phyloP scores from a whole-genome alignment of 2,329 filamentous ascomycete species.

The Madurella fahalii region DNA sequence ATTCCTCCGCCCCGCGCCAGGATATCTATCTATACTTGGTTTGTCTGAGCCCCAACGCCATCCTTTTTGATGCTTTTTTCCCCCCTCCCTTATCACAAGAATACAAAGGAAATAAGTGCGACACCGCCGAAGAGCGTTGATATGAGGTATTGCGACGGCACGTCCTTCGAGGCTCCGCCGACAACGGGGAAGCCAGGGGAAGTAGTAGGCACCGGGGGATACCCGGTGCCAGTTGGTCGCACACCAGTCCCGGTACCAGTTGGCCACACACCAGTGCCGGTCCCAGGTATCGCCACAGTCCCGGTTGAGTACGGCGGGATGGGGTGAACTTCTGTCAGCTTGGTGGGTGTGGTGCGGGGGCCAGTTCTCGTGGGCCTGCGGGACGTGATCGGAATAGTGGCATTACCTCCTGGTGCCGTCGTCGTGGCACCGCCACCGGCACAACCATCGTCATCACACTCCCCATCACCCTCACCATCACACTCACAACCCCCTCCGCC shows the following conservation, averaged over 20 bases:
- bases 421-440: not conserved
- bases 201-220: not conserved
- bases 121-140: slow-evolving; percentile 11
- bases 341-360: slow-evolving; percentile 7
- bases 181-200: not conserved
- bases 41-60: not conserved
- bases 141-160: not conserved
- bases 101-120: slow-evolving; percentile 12
- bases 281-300: not conserved
- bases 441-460: not conserved
- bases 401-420: too few species aligned
- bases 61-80: slow-evolving; percentile 1
- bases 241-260: not conserved
- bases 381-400: slow-evolving; percentile 10
- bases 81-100: slow-evolving; percentile 14
- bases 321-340: slow-evolving; percentile 15
- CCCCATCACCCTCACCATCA: not conserved
- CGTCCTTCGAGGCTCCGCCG: slow-evolving; percentile 2
- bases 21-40: slow-evolving; percentile 1
- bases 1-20: not conserved
- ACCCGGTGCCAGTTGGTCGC: not conserved
- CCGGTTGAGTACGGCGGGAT: slow-evolving; percentile 5
- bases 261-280: not conserved
- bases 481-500: not conserved
- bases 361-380: slow-evolving; percentile 5